Percentiles rank a stretch among this genome's conserved stretches.
These are phyloP conservation scores for Geotrichum phurueaensis DNA, from an alignment of 1,139 yeast species.

Conservation along the genomic window DNA sequence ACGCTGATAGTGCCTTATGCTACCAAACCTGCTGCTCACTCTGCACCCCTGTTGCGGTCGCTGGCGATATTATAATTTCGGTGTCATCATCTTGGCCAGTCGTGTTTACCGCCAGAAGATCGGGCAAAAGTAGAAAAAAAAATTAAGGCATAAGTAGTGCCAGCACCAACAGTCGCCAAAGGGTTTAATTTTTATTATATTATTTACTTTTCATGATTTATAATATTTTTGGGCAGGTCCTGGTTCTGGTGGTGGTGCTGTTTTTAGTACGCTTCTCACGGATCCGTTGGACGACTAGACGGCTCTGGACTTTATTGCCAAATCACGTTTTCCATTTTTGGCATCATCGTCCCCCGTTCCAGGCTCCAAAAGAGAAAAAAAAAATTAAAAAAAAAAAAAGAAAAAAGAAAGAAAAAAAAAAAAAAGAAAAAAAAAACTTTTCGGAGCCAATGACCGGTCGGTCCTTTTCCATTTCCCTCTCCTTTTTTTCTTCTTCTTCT, in stretches of 20 bases:
- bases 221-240: neutral
- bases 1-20: neutral
- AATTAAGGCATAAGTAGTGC: too few relatives aligned
- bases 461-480: conserved; percentile 1
- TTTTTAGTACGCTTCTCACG: neutral
- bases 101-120: neutral
- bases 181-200: too few relatives aligned
- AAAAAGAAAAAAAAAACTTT: neutral
- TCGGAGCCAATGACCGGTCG: conserved; percentile 13
- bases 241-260: neutral
- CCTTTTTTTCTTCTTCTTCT: neutral
- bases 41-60: neutral
- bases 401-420: neutral
- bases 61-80: neutral
- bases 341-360: neutral
- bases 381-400: neutral
- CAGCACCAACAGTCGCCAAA: too few relatives aligned
- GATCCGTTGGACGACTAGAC: neutral
- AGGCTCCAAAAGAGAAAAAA: neutral
- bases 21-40: too few relatives aligned
- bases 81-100: neutral
- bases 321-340: neutral
- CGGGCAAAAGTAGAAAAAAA: neutral
- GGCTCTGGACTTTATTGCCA: neutral
- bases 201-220: too few relatives aligned